Evolutionary conservation across 2,329 filamentous ascomycete species (phyloP), one percentile per base, ranked within the genome.

Genomic region (Xylaria sp.): DNA sequence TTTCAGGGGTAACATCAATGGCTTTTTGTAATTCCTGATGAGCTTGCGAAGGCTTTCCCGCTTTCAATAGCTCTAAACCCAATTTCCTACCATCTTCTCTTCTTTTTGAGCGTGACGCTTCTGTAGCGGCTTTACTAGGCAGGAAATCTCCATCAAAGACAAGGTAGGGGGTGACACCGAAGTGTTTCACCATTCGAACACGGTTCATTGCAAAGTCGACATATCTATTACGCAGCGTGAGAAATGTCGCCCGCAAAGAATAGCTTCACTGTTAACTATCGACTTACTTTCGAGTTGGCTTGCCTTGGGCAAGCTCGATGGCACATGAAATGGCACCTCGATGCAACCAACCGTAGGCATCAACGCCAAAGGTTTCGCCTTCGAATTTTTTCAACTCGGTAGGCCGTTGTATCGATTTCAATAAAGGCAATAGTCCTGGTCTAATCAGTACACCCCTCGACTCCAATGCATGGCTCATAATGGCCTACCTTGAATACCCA

Each of bases 281-380:
- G 18, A 82, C 88, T 78, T 85, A 97, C 92, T 93, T 97, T 63
- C 89, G 91, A 0, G 94, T 98, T 15, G 94, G 94, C 79, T 93
- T 96, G 76, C 89, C 94, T 76, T 95, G 88, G 44, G 94, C 96
- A 71, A 99, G 87, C 76, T 98, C 96, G 76, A 96, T 89, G 72
- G 95, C 94, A 83, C 95, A 98, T 59, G 93, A 89, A 73, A 97
- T 91, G 56, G 94, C 94, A 63, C 94, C 97, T 74, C 96, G 91
- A 81, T 99, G 96, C 65, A 99, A 90, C 96, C 97, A 99, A 79
- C 95, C 96, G 86, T 99, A 99, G 66, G 92, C 95, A 81, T 99
- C 96, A 44, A 99, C 91, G n/a, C 92, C 97, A 56, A 99, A 87
- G 1, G 92, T 97, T 81, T 97, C 91, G 61, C 95, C 96, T 13